phyloP scores from a whole-genome alignment of 1,284 basidiomycete species.

The Pseudozyma hubeiensis region DNA sequence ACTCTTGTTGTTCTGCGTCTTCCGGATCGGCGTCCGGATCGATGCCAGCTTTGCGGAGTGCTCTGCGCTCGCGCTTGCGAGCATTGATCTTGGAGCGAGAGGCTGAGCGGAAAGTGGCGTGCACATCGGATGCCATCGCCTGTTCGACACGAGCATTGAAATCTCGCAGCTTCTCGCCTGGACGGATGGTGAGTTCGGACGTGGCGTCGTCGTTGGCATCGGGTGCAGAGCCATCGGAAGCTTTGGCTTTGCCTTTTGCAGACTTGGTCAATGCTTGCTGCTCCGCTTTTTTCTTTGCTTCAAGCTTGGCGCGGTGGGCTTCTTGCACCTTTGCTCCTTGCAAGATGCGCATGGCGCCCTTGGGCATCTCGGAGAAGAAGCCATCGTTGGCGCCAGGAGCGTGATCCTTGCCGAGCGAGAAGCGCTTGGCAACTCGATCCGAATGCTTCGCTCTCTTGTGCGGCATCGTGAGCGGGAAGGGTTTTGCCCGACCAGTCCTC shows the following conservation, averaged over 20 bases:
- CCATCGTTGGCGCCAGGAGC: conserved; percentile 42
- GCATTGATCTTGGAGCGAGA: conserved; percentile 51
- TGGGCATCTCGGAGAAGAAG: conserved; percentile 55
- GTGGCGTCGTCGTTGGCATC: conserved; percentile 5
- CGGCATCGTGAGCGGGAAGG: conserved; percentile 43
- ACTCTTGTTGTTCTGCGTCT: conserved; percentile 26
- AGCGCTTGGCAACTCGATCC: conserved; percentile 50
- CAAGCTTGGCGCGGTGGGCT: conserved; percentile 40
- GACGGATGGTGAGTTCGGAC: conserved; percentile 53
- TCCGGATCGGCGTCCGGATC: conserved; percentile 46
- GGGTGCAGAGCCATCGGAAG: conserved; percentile 4
- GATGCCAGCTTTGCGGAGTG: conserved; percentile 33
- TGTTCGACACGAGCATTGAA: conserved; percentile 64
- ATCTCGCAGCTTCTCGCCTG: conserved; percentile 61
- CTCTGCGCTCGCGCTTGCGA: conserved; percentile 53
- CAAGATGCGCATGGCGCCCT: conserved; percentile 58
- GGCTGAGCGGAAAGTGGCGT: conserved; percentile 47
- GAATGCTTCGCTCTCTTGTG: conserved; percentile 62
- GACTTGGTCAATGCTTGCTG: conserved; percentile 23
- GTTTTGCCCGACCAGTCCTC: background rate
- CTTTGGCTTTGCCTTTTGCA: conserved; percentile 39
- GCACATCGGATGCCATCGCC: conserved; percentile 54
- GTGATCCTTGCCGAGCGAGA: conserved; percentile 43
- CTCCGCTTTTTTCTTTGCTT: conserved; percentile 34
- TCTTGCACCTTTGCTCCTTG: conserved; percentile 54